Conservation (phyloP, 2,329 filamentous ascomycete species). For the Fusarium newnesense region DNA sequence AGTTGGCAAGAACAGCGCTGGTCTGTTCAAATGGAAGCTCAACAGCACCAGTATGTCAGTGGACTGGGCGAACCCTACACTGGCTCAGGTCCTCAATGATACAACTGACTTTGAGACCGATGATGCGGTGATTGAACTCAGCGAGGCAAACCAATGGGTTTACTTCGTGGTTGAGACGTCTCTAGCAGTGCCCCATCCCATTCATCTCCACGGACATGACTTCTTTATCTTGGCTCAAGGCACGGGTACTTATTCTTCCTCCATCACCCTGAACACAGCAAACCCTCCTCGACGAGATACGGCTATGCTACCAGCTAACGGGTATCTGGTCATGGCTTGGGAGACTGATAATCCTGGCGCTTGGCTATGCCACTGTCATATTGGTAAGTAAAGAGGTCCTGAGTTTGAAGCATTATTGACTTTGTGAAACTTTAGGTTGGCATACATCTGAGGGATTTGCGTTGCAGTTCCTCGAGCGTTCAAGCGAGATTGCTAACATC, state of each 20-base stretch:
- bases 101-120: neutral
- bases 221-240: conserved; percentile 45
- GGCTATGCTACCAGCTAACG: conserved; percentile 56
- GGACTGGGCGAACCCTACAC: conserved; percentile 9
- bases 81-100: conserved; percentile 3
- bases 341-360: conserved; percentile 60
- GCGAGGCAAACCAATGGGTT: conserved; percentile 42
- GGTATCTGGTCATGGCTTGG: conserved; percentile 62
- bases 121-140: conserved; percentile 44
- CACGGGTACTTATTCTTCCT: conserved; percentile 16
- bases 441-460: conserved; percentile 11
- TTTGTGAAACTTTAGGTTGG: neutral
- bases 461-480: conserved; percentile 8
- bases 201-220: conserved; percentile 52
- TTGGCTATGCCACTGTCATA: conserved; percentile 63
- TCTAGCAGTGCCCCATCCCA: conserved; percentile 45
- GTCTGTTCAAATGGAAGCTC: conserved; percentile 15
- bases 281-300: conserved; percentile 66
- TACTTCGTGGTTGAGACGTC: conserved; percentile 46
- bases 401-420: neutral
- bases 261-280: conserved; percentile 4
- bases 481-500: conserved; percentile 1
- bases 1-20: conserved; percentile 5
- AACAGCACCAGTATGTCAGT: conserved; percentile 14
- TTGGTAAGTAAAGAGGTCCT: conserved; percentile 31